Conservation (phyloP, 164 flowering plant species). For the Warburgia ugandensis region DNA sequence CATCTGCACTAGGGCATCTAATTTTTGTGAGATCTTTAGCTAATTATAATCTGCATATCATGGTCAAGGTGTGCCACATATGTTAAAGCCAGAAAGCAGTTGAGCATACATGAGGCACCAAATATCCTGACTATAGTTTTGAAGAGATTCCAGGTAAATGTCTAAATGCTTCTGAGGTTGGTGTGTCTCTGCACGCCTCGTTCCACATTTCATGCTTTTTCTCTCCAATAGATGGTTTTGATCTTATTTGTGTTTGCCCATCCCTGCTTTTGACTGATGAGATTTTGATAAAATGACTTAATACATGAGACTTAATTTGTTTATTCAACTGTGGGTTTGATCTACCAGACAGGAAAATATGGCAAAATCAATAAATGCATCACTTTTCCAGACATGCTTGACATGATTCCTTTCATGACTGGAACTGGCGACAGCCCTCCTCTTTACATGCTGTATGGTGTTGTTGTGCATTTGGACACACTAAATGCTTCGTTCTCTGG, state of each 20-base stretch:
- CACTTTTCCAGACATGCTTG: constrained; percentile 80
- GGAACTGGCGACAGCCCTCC: constrained; percentile 68
- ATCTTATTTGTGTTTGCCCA: too few species aligned
- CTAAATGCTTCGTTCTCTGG: constrained; percentile 86
- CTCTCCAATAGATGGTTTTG: too few species aligned
- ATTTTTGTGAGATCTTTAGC: constrained; percentile 1
- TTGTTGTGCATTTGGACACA: constrained; percentile 80
- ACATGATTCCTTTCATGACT: constrained; percentile 84
- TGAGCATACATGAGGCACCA: constrained; percentile 80
- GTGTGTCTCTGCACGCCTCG: too few species aligned
- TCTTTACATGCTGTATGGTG: constrained; percentile 77
- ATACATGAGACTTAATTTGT: too few species aligned
- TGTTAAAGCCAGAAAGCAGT: constrained; percentile 77
- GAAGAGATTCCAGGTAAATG: constrained; percentile 92
- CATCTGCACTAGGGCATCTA: neutral
- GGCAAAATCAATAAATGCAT: constrained; percentile 82
- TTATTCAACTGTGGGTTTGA: constrained; percentile 7
- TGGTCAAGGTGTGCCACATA: constrained; percentile 62
- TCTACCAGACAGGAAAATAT: constrained; percentile 68
- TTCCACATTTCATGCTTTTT: too few species aligned
- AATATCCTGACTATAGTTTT: constrained; percentile 81
- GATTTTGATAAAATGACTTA: too few species aligned
- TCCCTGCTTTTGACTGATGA: too few species aligned
- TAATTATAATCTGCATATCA: neutral
- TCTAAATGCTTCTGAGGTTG: constrained; percentile 2